Base-by-base conservation (phyloP, 805 yeast genomes). In the Candida xiaguanensis region DNA sequence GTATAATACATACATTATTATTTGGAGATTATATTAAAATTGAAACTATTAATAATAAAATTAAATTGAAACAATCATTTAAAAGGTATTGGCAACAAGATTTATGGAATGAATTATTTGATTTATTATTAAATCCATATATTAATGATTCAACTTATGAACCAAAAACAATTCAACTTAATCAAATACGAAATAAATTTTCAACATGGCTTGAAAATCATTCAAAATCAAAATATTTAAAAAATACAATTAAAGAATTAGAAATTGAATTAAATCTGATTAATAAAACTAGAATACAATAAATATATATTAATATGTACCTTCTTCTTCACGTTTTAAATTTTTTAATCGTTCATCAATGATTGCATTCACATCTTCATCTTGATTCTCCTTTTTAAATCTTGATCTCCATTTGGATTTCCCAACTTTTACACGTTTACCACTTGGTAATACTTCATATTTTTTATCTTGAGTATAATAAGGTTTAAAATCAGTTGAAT, bases 11-110 rank as follows among this genome's bases (percentile, higher is more conserved):
- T 51, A 72, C 80, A 0, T 61, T 89, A 71, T 63, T 89, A 13
- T 88, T 80, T 65, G 95, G 95, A 0, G 65, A 70, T 11, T 71
- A 72, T 40, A 80, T 88, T 20, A 75, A 74, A 34, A 67, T 76
- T 0, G 56, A 54, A 1, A 26, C 44, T 5, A 51, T 41, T 4
- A 42, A 34, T 14, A 63, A 60, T 0, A 45, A 44, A 3, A 60
- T 70, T 36, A 58, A 52, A n/a, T 49, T 83, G 15, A 49, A 60
- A 6, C 68, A 67, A 24, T 55, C 73, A 1, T 65, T 85, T 16
- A 85, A 82, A 52, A 59, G 93, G 32, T 85, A 85, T 51, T 85
- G 95, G 95, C 82, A 83, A 45, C 67, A 60, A 24, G 79, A 77
- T 1, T 41, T 85, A 5, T 89, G 97, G 97, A 55, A 47, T 3